Evolutionary conservation across 106 monocot genomes (phyloP).

Genomic region (Hemerocallis citrina): DNA sequence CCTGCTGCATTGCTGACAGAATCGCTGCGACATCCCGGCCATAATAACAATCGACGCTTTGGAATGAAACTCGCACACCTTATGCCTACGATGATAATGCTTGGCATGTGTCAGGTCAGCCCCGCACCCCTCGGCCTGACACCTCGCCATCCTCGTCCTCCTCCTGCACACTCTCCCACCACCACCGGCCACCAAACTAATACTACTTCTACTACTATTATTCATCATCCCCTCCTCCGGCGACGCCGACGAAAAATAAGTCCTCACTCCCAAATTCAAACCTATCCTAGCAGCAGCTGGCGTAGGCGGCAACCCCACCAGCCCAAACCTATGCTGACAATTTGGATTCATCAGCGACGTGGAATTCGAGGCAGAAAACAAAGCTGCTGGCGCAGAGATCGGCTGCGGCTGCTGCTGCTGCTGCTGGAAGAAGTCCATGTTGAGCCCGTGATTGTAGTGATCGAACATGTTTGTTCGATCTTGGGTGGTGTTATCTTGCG

Average conservation of each 20-base stretch:
- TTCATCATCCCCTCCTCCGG: conserved; percentile 22
- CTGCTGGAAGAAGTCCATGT: conserved; percentile 6
- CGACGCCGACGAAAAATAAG: conserved; percentile 33
- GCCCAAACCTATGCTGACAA: conserved; percentile 11
- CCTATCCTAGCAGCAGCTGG: conserved; percentile 22
- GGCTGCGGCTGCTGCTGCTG: conserved; percentile 4
- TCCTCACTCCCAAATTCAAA: conserved; percentile 26
- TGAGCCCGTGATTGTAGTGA: background rate
- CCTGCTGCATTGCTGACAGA: conserved; percentile 99
- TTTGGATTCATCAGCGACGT: too few relatives aligned
- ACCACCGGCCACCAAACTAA: too few relatives aligned
- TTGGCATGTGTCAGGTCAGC: conserved; percentile 62
- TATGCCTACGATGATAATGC: conserved; percentile 78
- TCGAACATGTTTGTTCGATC: background rate
- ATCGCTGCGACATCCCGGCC: conserved; percentile 73
- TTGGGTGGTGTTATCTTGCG: background rate
- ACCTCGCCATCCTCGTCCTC: conserved; percentile 28
- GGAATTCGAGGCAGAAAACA: conserved; percentile 4
- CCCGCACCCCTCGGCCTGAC: conserved; percentile 75
- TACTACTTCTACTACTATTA: too few relatives aligned
- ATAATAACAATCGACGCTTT: conserved; percentile 64
- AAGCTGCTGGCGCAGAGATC: conserved; percentile 3
- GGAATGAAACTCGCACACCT: conserved; percentile 85
- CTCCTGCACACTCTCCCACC: conserved; percentile 16
- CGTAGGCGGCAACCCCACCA: conserved; percentile 4